Percentiles rank a stretch among this genome's conserved stretches.
These are phyloP conservation scores for Podaxis mareebaensis DNA, from an alignment of 768 basidiomycete genomes.

Conservation along the genomic window DNA sequence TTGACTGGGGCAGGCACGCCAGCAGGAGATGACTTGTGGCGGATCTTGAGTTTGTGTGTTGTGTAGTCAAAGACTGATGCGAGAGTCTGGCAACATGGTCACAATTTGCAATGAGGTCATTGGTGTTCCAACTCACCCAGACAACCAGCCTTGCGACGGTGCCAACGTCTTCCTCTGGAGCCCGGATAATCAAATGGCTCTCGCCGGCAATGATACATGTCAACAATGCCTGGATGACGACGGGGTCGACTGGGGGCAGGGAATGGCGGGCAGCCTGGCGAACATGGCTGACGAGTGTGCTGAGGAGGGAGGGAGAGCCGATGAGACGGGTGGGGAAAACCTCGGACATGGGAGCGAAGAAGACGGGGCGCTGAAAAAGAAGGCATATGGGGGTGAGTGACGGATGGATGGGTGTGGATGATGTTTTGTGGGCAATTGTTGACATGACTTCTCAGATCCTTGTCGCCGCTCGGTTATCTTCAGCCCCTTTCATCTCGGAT, in stretches of 20 bases:
- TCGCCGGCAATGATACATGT: conserved; percentile 63
- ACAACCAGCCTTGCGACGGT: conserved; percentile 57
- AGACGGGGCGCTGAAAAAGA: not conserved
- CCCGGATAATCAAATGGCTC: conserved; percentile 64
- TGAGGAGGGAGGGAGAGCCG: conserved; percentile 51
- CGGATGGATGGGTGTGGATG: no score
- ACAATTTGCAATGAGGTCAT: not conserved
- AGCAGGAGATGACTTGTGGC: conserved; percentile 21
- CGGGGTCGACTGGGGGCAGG: conserved; percentile 56
- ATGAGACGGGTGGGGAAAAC: conserved; percentile 32
- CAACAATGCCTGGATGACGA: conserved; percentile 65
- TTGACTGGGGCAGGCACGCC: conserved; percentile 13
- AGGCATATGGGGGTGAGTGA: not conserved
- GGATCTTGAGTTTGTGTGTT: conserved; percentile 58
- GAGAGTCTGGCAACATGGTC: conserved; percentile 46
- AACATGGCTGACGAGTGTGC: conserved; percentile 47
- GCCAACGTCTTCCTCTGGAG: conserved; percentile 63
- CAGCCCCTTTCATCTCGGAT: not conserved
- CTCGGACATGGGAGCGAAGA: conserved; percentile 14
- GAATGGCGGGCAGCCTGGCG: conserved; percentile 41
- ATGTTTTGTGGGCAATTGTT: not conserved
- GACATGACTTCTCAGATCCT: not conserved
- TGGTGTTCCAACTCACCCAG: conserved; percentile 46
- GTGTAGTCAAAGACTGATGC: conserved; percentile 58
- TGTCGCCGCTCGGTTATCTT: not conserved